Evolutionary conservation across 768 basidiomycete genomes (phyloP), one percentile per base, ranked within the genome.

Genomic region (Exidia glandulosa): DNA sequence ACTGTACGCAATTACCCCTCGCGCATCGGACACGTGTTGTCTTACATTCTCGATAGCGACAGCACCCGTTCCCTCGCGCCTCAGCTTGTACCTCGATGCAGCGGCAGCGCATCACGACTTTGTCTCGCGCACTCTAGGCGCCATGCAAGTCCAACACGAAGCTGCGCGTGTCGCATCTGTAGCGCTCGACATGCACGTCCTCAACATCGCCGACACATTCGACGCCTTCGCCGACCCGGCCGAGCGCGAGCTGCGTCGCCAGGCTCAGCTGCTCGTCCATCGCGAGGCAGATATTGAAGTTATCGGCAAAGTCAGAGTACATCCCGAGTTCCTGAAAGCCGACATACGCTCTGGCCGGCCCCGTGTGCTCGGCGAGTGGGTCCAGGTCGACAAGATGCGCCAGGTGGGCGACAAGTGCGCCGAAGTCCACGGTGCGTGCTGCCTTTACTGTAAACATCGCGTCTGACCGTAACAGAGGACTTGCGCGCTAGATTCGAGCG

Each of bases 281-380:
- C 71, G 90, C 5, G 81, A 86, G 32, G 79, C 85, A 2, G 90
- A 92, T 70, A 67, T 93, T 64, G 84, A 85, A 29, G 79, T 90
- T 48, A 82, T 90, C 41, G 75, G 77, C 30, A 77, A 77, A 32
- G 82, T 93, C 5, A 74, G 74, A 47, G 81, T 93, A 4, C 88
- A 92, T 65, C 76, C 78, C 58, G 88, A 90, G 60, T 91, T 92
- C 63, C 74, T 90, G 72, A 84, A 64, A 83, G 85, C 2, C 86
- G 89, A 47, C 87, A 90, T 60, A 76, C 79, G 0, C 90, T 88
- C 2, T 84, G 84, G 60, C 79, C 75, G 59, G 80, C 79, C n/a
- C n/a, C n/a, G 14, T 77, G 87, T 85, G 12, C 70, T 93, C 41
- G 88, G 85, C 12, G 88, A 89, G 68, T 93, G 91, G 70, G 88